Conservation (phyloP, 305 asterid species). For the Rubia balearica region DNA sequence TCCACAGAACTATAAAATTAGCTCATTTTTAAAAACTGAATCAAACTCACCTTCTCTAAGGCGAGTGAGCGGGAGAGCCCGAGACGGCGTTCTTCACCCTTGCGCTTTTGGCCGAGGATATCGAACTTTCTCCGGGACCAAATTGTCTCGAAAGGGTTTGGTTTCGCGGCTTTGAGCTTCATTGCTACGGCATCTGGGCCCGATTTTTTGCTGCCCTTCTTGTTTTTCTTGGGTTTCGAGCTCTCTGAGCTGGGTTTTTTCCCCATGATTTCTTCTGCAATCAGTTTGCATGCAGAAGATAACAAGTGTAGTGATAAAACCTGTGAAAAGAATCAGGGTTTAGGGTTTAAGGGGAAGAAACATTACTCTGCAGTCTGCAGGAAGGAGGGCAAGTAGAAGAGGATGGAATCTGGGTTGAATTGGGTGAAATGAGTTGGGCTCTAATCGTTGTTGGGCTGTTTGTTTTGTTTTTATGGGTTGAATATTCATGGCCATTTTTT, state of each 20-base stretch:
- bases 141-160: constrained; percentile 77
- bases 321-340: constrained; percentile 10
- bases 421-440: neutral
- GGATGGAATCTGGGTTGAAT: neutral
- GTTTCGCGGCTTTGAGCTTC: constrained; percentile 47
- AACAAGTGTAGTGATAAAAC: neutral
- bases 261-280: constrained; percentile 33
- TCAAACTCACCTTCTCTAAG: constrained; percentile 54
- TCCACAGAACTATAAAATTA: neutral
- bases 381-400: neutral
- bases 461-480: neutral
- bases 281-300: neutral
- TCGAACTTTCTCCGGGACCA: constrained; percentile 85
- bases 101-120: constrained; percentile 74
- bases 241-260: constrained; percentile 36
- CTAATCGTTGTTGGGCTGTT: neutral
- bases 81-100: constrained; percentile 74
- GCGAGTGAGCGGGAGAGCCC: constrained; percentile 87
- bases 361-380: too few relatives aligned
- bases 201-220: constrained; percentile 33
- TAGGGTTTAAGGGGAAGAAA: constrained; percentile 9
- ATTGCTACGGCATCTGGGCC: constrained; percentile 47
- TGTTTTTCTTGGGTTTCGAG: constrained; percentile 40
- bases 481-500: neutral
- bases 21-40: neutral